phyloP scores from a whole-genome alignment of 2,329 filamentous ascomycete species.

The Aspergillus novofumigatus region DNA sequence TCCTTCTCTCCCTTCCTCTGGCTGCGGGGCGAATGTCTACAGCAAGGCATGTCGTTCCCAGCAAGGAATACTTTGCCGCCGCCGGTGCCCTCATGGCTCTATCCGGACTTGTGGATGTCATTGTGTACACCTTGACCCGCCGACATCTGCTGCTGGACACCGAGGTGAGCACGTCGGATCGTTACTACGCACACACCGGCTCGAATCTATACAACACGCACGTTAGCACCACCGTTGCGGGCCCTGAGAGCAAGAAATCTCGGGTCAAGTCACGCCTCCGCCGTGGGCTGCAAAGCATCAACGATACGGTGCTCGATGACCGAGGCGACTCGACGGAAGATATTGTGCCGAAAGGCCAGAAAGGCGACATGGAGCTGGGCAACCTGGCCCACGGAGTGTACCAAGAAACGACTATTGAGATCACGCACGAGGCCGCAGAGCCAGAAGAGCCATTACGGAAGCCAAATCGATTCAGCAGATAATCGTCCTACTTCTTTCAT shows the following conservation, averaged over 20 bases:
- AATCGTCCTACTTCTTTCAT: neutral
- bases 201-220: constrained; percentile 26
- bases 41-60: constrained; percentile 28
- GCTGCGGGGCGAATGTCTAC: constrained; percentile 45
- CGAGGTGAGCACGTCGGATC: constrained; percentile 31
- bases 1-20: constrained; percentile 59
- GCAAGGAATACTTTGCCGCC: constrained; percentile 45
- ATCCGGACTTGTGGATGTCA: constrained; percentile 56
- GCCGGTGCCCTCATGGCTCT: constrained; percentile 53
- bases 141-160: constrained; percentile 51
- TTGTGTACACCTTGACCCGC: constrained; percentile 55
- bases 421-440: constrained; percentile 32
- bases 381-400: constrained; percentile 35
- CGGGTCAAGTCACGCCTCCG: constrained; percentile 18
- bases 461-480: neutral
- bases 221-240: constrained; percentile 16
- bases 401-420: constrained; percentile 41
- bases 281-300: constrained; percentile 17
- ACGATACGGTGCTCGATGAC: constrained; percentile 16
- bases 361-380: constrained; percentile 28
- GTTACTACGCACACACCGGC: constrained; percentile 26
- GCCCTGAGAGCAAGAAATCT: constrained; percentile 10
- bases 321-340: constrained; percentile 44
- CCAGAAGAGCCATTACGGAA: constrained; percentile 9
- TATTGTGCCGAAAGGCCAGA: constrained; percentile 33